Conservation (phyloP, 139 green algal genomes). For the Auxenochlorella pyrenoidosa region DNA sequence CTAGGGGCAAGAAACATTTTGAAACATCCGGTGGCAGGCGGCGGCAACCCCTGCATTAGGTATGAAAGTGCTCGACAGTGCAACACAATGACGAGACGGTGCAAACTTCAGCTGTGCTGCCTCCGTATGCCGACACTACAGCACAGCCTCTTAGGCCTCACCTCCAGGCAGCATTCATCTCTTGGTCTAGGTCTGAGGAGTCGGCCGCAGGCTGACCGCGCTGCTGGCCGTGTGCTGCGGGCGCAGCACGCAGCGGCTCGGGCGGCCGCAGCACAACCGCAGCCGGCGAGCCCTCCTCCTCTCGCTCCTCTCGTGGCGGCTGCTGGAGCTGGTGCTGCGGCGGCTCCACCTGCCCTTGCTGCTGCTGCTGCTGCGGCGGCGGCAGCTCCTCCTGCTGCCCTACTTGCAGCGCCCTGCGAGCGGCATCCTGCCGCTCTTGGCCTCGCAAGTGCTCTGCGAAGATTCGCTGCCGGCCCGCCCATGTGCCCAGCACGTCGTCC, state of each 20-base stretch:
- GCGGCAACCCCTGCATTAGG: too few relatives aligned
- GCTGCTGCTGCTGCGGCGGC: background rate
- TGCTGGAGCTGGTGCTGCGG: background rate
- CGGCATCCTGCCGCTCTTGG: background rate
- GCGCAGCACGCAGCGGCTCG: background rate
- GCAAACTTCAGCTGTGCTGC: too few relatives aligned
- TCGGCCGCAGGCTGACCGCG: background rate
- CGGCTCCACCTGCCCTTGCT: background rate
- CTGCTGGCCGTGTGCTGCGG: background rate
- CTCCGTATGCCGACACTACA: too few relatives aligned
- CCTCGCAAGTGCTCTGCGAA: conserved; percentile 15
- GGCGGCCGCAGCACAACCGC: conserved; percentile 1
- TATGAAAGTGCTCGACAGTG: too few relatives aligned
- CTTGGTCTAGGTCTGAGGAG: conserved; percentile 18
- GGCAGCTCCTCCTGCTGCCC: background rate
- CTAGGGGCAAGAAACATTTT: background rate
- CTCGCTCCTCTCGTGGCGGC: background rate
- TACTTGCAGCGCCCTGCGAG: background rate
- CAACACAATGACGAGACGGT: too few relatives aligned
- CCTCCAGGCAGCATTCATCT: conserved; percentile 43
- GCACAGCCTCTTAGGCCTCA: too few relatives aligned
- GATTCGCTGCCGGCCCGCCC: conserved; percentile 40
- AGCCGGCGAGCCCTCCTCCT: background rate
- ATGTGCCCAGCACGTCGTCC: conserved; percentile 32
- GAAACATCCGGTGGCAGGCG: too few relatives aligned